phyloP scores from a whole-genome alignment of 805 yeast species.

The Cyberlindnera misumaiensis region DNA sequence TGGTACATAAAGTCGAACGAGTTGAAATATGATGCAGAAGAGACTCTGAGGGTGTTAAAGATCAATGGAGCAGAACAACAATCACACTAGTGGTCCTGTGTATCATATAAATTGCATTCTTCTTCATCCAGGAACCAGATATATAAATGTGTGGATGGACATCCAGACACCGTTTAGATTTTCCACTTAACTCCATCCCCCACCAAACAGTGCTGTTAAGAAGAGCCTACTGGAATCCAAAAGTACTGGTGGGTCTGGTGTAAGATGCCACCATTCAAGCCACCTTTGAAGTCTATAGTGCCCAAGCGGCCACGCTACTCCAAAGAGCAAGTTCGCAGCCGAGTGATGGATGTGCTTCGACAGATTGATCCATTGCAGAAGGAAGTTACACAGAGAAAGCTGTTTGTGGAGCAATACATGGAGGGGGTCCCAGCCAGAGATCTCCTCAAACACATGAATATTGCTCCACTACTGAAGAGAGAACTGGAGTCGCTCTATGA shows the following conservation, averaged over 20 bases:
- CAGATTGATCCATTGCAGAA: conserved; percentile 9
- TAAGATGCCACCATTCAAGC: neutral
- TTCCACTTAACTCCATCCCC: no score
- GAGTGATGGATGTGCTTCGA: neutral
- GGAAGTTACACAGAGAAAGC: conserved; percentile 9
- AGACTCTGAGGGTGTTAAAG: neutral
- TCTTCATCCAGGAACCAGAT: no score
- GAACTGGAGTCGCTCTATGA: conserved; percentile 9
- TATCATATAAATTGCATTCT: no score
- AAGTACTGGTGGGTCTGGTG: no score
- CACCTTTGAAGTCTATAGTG: neutral
- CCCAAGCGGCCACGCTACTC: neutral
- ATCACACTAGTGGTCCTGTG: no score
- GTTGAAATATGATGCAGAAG: conserved; percentile 4
- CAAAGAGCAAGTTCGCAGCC: neutral
- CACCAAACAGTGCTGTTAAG: no score
- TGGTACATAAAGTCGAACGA: conserved; percentile 29
- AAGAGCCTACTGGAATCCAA: no score
- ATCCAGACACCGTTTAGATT: no score
- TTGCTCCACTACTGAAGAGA: conserved; percentile 10
- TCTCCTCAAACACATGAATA: conserved; percentile 3
- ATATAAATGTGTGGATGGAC: no score
- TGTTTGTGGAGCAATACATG: conserved; percentile 12
- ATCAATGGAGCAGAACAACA: neutral
- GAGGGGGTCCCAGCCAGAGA: conserved; percentile 2